phyloP scores from a whole-genome alignment of 805 yeast species.

The Myxozyma melibiosi region DNA sequence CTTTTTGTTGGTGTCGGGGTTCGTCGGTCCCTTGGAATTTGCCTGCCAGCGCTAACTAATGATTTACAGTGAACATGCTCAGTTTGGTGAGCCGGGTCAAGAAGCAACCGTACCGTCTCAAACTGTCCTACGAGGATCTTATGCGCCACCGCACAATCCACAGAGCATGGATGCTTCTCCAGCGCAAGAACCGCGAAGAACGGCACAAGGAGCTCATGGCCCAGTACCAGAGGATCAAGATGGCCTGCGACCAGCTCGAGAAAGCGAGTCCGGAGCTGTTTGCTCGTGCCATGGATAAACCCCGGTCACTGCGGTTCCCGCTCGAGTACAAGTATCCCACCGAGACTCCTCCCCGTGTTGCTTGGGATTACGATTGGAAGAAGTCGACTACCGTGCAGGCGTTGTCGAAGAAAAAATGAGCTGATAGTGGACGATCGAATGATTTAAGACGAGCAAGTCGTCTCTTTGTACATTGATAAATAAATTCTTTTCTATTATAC shows the following conservation, averaged over 20 bases:
- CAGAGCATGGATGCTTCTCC: slow-evolving; percentile 75
- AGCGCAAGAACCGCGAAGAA: slow-evolving; percentile 53
- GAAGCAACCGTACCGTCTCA: slow-evolving; percentile 82
- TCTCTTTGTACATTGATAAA: not conserved
- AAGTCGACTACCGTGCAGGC: too few relatives aligned
- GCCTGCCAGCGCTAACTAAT: slow-evolving; percentile 49
- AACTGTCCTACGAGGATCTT: slow-evolving; percentile 75
- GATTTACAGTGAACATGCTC: slow-evolving; percentile 56
- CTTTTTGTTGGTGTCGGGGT: not conserved
- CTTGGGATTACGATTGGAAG: slow-evolving; percentile 65
- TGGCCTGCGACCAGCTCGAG: slow-evolving; percentile 71
- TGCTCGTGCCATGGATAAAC: slow-evolving; percentile 56
- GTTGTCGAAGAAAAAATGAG: too few relatives aligned
- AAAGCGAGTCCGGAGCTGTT: slow-evolving; percentile 54
- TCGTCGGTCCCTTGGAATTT: not conserved
- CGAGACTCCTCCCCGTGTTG: slow-evolving; percentile 77
- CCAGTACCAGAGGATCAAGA: slow-evolving; percentile 66
- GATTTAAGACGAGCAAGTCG: not conserved
- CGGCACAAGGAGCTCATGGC: slow-evolving; percentile 43
- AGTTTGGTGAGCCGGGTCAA: slow-evolving; percentile 84
- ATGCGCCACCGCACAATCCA: slow-evolving; percentile 81
- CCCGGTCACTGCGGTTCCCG: slow-evolving; percentile 65
- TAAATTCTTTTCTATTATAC: too few relatives aligned
- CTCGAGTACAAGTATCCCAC: slow-evolving; percentile 86
- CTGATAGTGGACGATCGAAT: too few relatives aligned